Conservation (phyloP, 106 monocot genomes). For the Agapanthus africanus region DNA sequence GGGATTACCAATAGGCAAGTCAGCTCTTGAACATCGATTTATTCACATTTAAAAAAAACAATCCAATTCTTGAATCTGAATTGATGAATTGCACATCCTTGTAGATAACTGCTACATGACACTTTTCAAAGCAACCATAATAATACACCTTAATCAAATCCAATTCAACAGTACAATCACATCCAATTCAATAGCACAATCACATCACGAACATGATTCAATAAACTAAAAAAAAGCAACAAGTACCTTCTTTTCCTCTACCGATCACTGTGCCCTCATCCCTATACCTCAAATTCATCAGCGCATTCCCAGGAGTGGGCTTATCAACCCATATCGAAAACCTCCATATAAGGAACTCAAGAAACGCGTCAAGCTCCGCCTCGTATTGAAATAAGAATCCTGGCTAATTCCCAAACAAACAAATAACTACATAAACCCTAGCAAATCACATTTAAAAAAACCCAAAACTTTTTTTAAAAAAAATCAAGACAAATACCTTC, state of each 20-base stretch:
- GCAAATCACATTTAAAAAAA: conserved; percentile 1
- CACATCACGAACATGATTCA: no score
- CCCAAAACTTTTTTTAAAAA: neutral
- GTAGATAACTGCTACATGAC: no score
- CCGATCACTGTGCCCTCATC: conserved; percentile 51
- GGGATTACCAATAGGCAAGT: no score
- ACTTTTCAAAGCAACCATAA: no score
- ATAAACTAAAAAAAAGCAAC: no score
- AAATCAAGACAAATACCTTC: conserved; percentile 52
- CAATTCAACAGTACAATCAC: no score
- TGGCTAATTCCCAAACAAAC: conserved; percentile 78
- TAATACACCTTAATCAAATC: no score
- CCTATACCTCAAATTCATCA: conserved; percentile 98
- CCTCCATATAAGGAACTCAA: conserved; percentile 99
- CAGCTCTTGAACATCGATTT: no score
- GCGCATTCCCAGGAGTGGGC: conserved; percentile 91
- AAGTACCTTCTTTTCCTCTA: conserved; percentile 72
- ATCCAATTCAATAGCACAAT: no score
- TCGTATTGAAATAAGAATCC: conserved; percentile 97
- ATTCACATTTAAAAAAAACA: no score
- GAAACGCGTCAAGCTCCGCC: conserved; percentile 93
- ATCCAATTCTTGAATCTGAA: no score
- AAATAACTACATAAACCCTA: neutral
- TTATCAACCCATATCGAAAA: conserved; percentile 99
- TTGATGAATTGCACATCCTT: no score